Evolutionary conservation across 192 early-diverging fungal species (phyloP).

Genomic region (Gigaspora rosea): DNA sequence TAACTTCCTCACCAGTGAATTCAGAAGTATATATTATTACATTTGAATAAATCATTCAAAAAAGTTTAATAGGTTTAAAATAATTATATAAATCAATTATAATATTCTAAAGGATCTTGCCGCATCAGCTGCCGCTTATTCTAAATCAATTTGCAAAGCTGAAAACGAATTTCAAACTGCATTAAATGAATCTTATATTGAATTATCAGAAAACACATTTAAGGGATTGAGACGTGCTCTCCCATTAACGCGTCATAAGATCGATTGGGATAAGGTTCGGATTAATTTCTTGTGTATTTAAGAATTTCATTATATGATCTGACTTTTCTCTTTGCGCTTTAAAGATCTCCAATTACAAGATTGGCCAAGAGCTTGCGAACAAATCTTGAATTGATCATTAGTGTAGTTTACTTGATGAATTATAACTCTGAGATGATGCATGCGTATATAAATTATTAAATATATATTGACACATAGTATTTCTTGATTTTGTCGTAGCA

Average conservation of each 20-base stretch:
- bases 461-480: no score
- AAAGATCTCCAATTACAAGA: constrained; percentile 31
- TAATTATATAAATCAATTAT: neutral
- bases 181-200: constrained; percentile 79
- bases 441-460: neutral
- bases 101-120: constrained; percentile 30
- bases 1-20: constrained; percentile 24
- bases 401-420: neutral
- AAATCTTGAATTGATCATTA: neutral
- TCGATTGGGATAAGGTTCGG: constrained; percentile 86
- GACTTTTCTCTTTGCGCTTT: neutral
- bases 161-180: constrained; percentile 85
- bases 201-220: constrained; percentile 87
- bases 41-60: neutral
- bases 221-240: constrained; percentile 86
- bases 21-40: constrained; percentile 20
- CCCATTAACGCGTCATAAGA: constrained; percentile 87
- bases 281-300: neutral
- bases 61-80: neutral
- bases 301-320: neutral
- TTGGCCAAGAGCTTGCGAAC: constrained; percentile 31
- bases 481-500: no score
- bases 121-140: constrained; percentile 51
- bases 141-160: constrained; percentile 65
- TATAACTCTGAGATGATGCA: neutral